A percentile compares a stretch with the other conserved stretches of the same genome.
phyloP scores from a whole-genome alignment of 1,139 yeast species.

The Candida smagusa region DNA sequence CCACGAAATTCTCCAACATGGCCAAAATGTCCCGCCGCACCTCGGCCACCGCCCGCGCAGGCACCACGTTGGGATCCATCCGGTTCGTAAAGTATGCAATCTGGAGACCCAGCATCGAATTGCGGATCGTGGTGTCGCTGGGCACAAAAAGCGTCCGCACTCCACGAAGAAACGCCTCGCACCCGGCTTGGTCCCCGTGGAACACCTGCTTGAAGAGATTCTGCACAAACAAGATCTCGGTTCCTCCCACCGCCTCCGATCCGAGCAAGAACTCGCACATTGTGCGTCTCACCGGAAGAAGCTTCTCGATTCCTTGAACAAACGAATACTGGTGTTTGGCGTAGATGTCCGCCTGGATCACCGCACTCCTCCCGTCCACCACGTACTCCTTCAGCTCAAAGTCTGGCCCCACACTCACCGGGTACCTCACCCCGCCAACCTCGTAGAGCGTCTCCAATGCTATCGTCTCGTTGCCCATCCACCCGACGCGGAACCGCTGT shows the following conservation, averaged over 20 bases:
- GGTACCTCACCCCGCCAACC: constrained; percentile 16
- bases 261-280: constrained; percentile 39
- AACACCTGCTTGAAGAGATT: constrained; percentile 33
- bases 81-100: constrained; percentile 31
- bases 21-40: constrained; percentile 26
- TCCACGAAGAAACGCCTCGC: constrained; percentile 27
- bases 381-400: constrained; percentile 27
- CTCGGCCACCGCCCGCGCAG: constrained; percentile 34
- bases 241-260: constrained; percentile 15
- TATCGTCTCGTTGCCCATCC: constrained; percentile 24
- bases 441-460: constrained; percentile 31
- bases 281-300: constrained; percentile 43
- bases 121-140: constrained; percentile 25
- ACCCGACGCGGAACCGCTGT: constrained; percentile 36
- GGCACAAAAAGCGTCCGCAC: constrained; percentile 36
- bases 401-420: constrained; percentile 29
- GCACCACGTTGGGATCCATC: constrained; percentile 20
- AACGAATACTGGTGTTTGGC: constrained; percentile 71
- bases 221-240: constrained; percentile 24
- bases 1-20: constrained; percentile 26
- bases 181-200: constrained; percentile 16
- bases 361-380: constrained; percentile 48
- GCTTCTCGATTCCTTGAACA: constrained; percentile 65
- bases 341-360: constrained; percentile 60
- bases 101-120: constrained; percentile 27